Percentiles rank a stretch among this genome's conserved stretches.
phyloP scores from a whole-genome alignment of 116 monocot genomes.

The Papilionanthe hybrid region DNA sequence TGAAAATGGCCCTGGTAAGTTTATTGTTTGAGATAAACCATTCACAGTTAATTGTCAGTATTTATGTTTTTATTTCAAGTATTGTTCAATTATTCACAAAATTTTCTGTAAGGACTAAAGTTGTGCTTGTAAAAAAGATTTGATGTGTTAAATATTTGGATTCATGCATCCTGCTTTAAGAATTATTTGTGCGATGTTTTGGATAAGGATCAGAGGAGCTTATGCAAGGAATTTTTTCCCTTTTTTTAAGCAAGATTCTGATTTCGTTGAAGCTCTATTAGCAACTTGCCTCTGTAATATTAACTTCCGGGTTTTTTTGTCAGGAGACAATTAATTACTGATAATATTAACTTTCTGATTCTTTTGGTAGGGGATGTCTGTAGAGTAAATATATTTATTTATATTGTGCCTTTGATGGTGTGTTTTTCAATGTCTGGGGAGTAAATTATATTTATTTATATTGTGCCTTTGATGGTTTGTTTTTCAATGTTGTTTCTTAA shows the following conservation, averaged over 20 bases:
- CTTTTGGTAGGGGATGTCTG: neutral
- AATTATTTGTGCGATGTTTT: neutral
- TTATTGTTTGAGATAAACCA: neutral
- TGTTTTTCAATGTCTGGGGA: too few relatives aligned
- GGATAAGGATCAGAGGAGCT: neutral
- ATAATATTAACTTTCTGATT: neutral
- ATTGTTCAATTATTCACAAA: neutral
- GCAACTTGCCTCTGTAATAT: too few relatives aligned
- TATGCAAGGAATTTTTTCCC: neutral
- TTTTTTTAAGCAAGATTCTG: neutral
- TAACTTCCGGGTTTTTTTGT: neutral
- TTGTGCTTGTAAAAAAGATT: neutral
- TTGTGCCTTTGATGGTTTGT: neutral
- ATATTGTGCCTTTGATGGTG: neutral
- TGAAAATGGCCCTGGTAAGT: neutral
- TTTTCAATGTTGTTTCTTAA: neutral
- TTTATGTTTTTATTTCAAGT: neutral
- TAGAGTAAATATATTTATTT: neutral
- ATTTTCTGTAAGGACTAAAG: neutral
- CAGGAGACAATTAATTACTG: neutral
- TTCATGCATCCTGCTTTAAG: neutral
- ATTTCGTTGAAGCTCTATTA: neutral
- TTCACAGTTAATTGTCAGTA: neutral
- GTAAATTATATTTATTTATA: neutral
- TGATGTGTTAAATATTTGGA: too few relatives aligned